These are phyloP conservation scores for Oryza brachyantha DNA, from an alignment of 176 grass and related monocot species.

Conservation along the genomic window DNA sequence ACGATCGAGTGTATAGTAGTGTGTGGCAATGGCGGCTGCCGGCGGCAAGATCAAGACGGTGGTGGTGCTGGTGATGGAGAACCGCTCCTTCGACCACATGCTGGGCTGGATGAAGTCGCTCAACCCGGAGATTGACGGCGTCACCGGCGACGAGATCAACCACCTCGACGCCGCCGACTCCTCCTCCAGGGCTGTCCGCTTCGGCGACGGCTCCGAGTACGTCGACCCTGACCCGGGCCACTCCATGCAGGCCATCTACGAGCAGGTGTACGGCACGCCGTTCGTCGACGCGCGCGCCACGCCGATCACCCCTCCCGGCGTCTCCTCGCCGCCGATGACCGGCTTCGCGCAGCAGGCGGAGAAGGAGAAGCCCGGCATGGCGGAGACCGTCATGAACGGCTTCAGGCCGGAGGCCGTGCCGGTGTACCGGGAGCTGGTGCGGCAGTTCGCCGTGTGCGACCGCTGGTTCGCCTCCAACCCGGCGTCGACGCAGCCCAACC, in stretches of 20 bases:
- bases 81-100: conserved; percentile 84
- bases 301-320: conserved; percentile 47
- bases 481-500: conserved; percentile 89
- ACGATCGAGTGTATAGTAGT: too few relatives aligned
- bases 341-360: conserved; percentile 88
- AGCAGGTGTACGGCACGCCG: conserved; percentile 70
- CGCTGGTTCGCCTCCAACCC: conserved; percentile 78
- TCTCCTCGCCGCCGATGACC: conserved; percentile 49
- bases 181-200: conserved; percentile 29
- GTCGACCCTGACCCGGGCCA: conserved; percentile 90
- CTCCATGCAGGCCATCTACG: conserved; percentile 86
- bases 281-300: conserved; percentile 48
- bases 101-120: conserved; percentile 70
- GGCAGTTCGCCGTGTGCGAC: conserved; percentile 69
- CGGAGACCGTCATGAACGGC: conserved; percentile 72
- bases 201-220: conserved; percentile 53
- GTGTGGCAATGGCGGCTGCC: conserved; percentile 12
- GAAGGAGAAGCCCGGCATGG: conserved; percentile 59
- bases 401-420: conserved; percentile 66
- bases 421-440: conserved; percentile 66
- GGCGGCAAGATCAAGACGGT: conserved; percentile 66
- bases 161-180: conserved; percentile 46
- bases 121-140: conserved; percentile 62
- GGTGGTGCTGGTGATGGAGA: conserved; percentile 76
- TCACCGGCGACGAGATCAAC: conserved; percentile 49